Evolutionary conservation across 345 rosid genomes (phyloP), one percentile per base, ranked within the genome.

Genomic region (Rhodomyrtus tomentosa): DNA sequence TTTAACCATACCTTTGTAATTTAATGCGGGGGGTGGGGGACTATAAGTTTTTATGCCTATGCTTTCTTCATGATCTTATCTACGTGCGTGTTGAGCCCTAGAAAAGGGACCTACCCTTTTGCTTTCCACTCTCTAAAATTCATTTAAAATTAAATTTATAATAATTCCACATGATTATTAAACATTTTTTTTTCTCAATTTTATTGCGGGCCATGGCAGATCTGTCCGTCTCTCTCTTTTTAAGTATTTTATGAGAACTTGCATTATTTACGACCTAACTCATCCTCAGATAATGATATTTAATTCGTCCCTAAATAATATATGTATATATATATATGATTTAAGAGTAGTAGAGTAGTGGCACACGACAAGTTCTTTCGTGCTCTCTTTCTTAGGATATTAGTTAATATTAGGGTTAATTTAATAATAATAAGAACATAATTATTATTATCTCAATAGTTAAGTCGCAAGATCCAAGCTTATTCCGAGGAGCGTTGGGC

Each of bases 381-480:
- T 73, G 85, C 82, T 52, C 52, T 13, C 54, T 38, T 11, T 5
- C 24, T 25, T 21, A 22, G 36, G 54, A 74, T 50, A 20, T 3
- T 52, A 29, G 73, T 58, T 29, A 59, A 12, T 7, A 50, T 42
- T 52, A 13, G 24, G 54, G 15, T 29, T 13, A 82, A 50, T 50
- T 20, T 81, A 84, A 86, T 84, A 81, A 18, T 32, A 16, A 68
- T 58, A 68, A 32, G 18, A 68, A 8, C 42, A 32, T 68, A 8
- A 68, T 68, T 16, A 68, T 36, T 16, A 68, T 36, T 32, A 68
- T 18, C 45, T 68, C 20, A 32, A 0, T 18, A 32, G 42, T 68
- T 68, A 86, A 90, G 89, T 88, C 86, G 58, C 89, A 85, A 86
- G 89, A 86, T 86, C 91, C 93, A 85, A 88, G 62, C 88, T 83